Conservation (phyloP, 2,329 filamentous ascomycete genomes). For the Neofusicoccum parvum region DNA sequence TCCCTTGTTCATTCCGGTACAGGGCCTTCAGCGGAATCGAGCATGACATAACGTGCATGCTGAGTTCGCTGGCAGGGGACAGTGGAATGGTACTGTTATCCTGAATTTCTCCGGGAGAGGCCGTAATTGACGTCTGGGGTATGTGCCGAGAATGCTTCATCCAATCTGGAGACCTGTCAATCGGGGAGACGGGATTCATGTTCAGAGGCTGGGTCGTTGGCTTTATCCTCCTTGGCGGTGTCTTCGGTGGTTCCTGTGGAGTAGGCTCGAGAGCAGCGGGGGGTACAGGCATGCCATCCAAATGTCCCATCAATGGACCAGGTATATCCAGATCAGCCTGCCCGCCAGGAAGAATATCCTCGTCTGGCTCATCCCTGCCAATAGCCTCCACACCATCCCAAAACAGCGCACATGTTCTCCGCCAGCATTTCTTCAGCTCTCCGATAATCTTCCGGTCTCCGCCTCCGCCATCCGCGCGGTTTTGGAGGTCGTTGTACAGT, state of each 20-base stretch:
- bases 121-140: constrained; percentile 40
- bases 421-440: constrained; percentile 97
- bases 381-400: constrained; percentile 78
- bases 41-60: constrained; percentile 61
- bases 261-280: background rate
- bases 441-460: constrained; percentile 83
- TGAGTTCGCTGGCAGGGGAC: constrained; percentile 52
- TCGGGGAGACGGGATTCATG: background rate
- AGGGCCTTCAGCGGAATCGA: constrained; percentile 54
- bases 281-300: background rate
- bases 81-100: constrained; percentile 38
- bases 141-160: constrained; percentile 35
- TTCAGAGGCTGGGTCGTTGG: background rate
- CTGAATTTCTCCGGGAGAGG: constrained; percentile 34
- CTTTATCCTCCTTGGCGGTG: constrained; percentile 5
- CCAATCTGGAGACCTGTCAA: background rate
- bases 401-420: constrained; percentile 82
- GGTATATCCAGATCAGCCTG: constrained; percentile 49
- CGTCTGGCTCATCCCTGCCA: constrained; percentile 59
- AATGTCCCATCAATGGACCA: background rate
- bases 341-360: constrained; percentile 76
- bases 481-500: constrained; percentile 56
- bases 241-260: background rate
- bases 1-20: constrained; percentile 36
- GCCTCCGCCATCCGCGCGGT: constrained; percentile 54